Evolutionary conservation across 768 basidiomycete genomes (phyloP).

Genomic region (Botryobasidium botryosum): DNA sequence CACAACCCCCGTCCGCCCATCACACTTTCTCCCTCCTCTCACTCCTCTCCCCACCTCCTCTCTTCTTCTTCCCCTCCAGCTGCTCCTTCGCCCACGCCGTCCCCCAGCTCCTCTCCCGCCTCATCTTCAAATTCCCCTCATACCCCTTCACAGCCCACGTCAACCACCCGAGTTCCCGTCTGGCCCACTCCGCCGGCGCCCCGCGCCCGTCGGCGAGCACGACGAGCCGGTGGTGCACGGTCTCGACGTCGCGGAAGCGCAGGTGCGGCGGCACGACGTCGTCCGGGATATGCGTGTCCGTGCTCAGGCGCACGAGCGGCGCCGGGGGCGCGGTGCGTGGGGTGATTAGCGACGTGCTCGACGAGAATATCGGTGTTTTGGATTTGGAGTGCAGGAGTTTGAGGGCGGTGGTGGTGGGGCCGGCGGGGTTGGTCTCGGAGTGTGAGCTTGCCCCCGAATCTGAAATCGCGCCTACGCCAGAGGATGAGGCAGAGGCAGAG

Average conservation of each 20-base stretch:
- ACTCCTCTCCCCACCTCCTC: no score
- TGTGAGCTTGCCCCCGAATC: no score
- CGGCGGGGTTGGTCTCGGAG: no score
- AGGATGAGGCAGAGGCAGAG: no score
- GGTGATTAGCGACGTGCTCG: constrained; percentile 37
- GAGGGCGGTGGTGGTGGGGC: constrained; percentile 21
- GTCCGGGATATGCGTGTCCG: constrained; percentile 43
- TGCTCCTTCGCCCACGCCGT: no score
- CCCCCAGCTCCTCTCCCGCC: constrained; percentile 42
- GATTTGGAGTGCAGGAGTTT: constrained; percentile 16
- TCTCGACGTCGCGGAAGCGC: constrained; percentile 58
- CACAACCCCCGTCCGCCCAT: no score
- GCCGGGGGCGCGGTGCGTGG: constrained; percentile 19
- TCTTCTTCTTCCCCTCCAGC: no score
- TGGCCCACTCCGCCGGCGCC: constrained; percentile 20
- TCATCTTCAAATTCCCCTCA: constrained; percentile 41
- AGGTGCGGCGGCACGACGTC: constrained; percentile 67
- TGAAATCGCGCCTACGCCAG: no score
- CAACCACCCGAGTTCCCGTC: constrained; percentile 41
- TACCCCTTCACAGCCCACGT: constrained; percentile 63
- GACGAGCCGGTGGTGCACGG: constrained; percentile 59
- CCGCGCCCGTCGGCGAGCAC: constrained; percentile 15
- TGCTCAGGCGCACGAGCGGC: constrained; percentile 59
- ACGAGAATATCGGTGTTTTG: constrained; percentile 33
- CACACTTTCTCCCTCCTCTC: no score